These are phyloP conservation scores for Alternaria sp. DNA, from an alignment of 2,329 filamentous ascomycete species.

Conservation along the genomic window DNA sequence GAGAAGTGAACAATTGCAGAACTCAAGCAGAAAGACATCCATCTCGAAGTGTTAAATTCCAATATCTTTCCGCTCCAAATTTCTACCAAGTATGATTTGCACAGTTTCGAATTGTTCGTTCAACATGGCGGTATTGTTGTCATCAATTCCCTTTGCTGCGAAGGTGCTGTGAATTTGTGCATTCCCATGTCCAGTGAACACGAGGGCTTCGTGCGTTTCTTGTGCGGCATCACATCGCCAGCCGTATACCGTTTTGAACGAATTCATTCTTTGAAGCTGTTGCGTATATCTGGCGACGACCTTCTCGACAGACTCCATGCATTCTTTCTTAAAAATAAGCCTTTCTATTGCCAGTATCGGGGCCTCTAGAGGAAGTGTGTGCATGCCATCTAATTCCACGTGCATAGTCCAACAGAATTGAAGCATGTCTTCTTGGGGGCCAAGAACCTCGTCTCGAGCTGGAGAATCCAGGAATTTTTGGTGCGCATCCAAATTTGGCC, in stretches of 20 bases:
- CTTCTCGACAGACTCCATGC: slow-evolving; percentile 23
- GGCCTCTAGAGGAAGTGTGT: slow-evolving; percentile 33
- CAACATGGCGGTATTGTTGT: slow-evolving; percentile 16
- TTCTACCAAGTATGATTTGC: slow-evolving; percentile 25
- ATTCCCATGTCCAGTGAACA: slow-evolving; percentile 36
- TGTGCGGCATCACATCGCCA: slow-evolving; percentile 36
- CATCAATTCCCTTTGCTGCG: slow-evolving; percentile 7
- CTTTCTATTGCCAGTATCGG: slow-evolving; percentile 38
- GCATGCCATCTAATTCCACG: slow-evolving; percentile 32
- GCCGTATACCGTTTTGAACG: slow-evolving; percentile 29
- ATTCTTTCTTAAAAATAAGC: slow-evolving; percentile 20
- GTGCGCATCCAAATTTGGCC: slow-evolving; percentile 40
- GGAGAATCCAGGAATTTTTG: slow-evolving; percentile 39
- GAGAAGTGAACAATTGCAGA: not conserved
- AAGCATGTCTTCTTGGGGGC: slow-evolving; percentile 40
- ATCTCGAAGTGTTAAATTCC: not conserved
- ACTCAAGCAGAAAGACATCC: not conserved
- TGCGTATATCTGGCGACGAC: slow-evolving; percentile 22
- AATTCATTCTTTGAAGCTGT: slow-evolving; percentile 21
- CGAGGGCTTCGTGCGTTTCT: slow-evolving; percentile 31
- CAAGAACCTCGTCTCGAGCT: slow-evolving; percentile 35
- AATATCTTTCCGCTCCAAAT: slow-evolving; percentile 27
- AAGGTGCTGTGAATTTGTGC: slow-evolving; percentile 26
- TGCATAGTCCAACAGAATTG: slow-evolving; percentile 43
- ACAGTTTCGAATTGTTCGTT: slow-evolving; percentile 20